These are phyloP conservation scores for Circinella umbellata DNA, from an alignment of 371 early-diverging fungal genomes.

Conservation along the genomic window DNA sequence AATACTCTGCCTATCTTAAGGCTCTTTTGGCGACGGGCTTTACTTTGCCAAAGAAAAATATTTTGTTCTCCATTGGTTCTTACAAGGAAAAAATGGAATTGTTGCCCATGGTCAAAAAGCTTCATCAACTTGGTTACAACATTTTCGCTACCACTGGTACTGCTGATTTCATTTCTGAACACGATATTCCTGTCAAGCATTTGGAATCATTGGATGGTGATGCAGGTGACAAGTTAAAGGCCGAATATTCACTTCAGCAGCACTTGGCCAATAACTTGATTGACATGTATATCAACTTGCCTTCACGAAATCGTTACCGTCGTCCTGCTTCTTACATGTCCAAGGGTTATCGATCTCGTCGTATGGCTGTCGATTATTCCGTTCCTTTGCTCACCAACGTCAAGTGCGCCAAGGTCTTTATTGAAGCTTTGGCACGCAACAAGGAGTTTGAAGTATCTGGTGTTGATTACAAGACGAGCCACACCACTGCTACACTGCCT, in stretches of 20 bases:
- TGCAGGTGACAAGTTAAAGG: conserved; percentile 65
- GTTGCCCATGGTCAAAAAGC: conserved; percentile 81
- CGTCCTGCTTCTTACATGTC: conserved; percentile 95
- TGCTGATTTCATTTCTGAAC: conserved; percentile 93
- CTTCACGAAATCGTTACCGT: conserved; percentile 94
- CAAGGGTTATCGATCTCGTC: conserved; percentile 92
- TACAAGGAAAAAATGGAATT: conserved; percentile 96
- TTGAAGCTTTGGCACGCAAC: conserved; percentile 90
- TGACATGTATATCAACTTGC: conserved; percentile 97
- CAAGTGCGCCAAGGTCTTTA: conserved; percentile 96
- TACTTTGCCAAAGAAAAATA: conserved; percentile 88
- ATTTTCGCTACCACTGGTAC: conserved; percentile 95
- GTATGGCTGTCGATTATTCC: conserved; percentile 96
- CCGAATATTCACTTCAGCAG: conserved; percentile 92
- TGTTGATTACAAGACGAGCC: conserved; percentile 89
- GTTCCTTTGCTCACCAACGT: conserved; percentile 96
- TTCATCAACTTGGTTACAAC: conserved; percentile 85
- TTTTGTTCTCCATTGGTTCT: conserved; percentile 90
- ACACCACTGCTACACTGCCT: conserved; percentile 82
- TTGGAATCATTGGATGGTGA: conserved; percentile 76
- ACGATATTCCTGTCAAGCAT: conserved; percentile 89
- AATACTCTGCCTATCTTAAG: conserved; percentile 96
- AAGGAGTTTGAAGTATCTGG: conserved; percentile 75
- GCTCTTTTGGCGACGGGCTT: conserved; percentile 92
- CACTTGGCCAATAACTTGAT: conserved; percentile 95